Base-by-base conservation (phyloP, 129 eudicot species). In the Pseudognaphalium luteoalbum region DNA sequence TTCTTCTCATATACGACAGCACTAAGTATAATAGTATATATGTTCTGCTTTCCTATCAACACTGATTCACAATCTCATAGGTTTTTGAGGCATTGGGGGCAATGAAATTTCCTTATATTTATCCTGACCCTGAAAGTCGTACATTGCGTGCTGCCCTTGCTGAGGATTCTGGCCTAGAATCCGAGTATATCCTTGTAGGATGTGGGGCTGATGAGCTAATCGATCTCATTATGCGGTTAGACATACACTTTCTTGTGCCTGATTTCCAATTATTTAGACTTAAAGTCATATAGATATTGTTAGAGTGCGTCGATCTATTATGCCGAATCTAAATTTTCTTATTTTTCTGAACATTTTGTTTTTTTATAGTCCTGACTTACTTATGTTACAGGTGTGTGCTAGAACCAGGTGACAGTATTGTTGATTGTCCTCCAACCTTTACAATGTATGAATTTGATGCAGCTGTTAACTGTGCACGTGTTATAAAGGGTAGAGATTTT, bases 171-270 rank as follows among this genome's bases (percentile, higher is more conserved):
- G 97, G 98, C 68, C 87, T 94, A 75, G 98, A 88, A 80, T 72
- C 97, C 73, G 90, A 94, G 39, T 78, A 94, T 77, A 88, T 94
- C 62, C 97, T 94, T 76, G 98, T 81, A 41, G 98, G 97, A 0
- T 94, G 98, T 81, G 98, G 97, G 42, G 98, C 98, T 70, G 98
- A 94, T 83, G 98, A 94, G 79, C 85, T 94, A n/a, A 94, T 94
- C 73, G 98, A 94, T 91, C 83, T 94, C 79, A 94, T 94, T 35
- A 94, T 91, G 98, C 82, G 98, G 99, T 95, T 47, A 76, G 85
- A 66, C 58, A 59, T 76, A 42, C 47, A 51, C 56, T 67, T 59
- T 42, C 37, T 21, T 67, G n/a, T 29, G 41, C 73, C 68, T 7
- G 32, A 16, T 19, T 68, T 56, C 20, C 29, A 22, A 16, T 34